These are phyloP conservation scores for Blastobotrys ciferrii DNA, from an alignment of 1,139 yeast genomes.

Conservation along the genomic window DNA sequence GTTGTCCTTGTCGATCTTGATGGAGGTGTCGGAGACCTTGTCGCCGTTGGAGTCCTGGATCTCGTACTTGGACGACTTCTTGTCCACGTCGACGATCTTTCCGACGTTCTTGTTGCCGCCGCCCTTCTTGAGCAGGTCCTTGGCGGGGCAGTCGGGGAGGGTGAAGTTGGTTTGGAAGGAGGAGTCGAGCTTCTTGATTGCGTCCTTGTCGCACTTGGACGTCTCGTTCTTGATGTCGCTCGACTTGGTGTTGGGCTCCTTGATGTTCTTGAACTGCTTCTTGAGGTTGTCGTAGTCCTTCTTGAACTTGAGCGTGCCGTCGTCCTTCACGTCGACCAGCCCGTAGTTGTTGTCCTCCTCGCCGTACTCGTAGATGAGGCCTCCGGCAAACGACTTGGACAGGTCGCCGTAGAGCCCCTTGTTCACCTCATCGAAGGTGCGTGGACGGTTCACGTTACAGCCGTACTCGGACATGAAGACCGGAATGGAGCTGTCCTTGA, in stretches of 20 bases:
- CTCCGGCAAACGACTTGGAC: slow-evolving; percentile 64
- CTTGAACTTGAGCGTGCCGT: slow-evolving; percentile 45
- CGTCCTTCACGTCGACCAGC: slow-evolving; percentile 51
- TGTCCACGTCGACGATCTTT: slow-evolving; percentile 42
- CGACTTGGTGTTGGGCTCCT: slow-evolving; percentile 39
- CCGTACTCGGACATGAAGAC: slow-evolving; percentile 87
- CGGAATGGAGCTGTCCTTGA: slow-evolving; percentile 73
- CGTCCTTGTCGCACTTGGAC: slow-evolving; percentile 31
- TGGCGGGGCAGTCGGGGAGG: slow-evolving; percentile 43
- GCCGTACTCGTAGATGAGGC: slow-evolving; percentile 72
- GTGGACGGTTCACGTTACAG: slow-evolving; percentile 51
- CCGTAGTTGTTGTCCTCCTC: slow-evolving; percentile 71
- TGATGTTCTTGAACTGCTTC: slow-evolving; percentile 44
- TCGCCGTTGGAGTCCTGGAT: slow-evolving; percentile 54
- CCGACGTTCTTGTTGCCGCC: slow-evolving; percentile 52
- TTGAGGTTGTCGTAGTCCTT: slow-evolving; percentile 59
- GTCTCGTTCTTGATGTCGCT: slow-evolving; percentile 37
- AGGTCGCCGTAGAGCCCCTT: slow-evolving; percentile 55
- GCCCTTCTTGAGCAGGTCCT: slow-evolving; percentile 48
- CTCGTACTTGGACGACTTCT: slow-evolving; percentile 43
- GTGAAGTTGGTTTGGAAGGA: slow-evolving; percentile 40
- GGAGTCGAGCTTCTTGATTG: slow-evolving; percentile 39
- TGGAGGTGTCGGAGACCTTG: slow-evolving; percentile 45
- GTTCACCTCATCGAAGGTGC: slow-evolving; percentile 66
- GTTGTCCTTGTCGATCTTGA: slow-evolving; percentile 27